These are phyloP conservation scores for Suhomyces chickasaworum DNA, from an alignment of 1,139 yeast species.

Conservation along the genomic window DNA sequence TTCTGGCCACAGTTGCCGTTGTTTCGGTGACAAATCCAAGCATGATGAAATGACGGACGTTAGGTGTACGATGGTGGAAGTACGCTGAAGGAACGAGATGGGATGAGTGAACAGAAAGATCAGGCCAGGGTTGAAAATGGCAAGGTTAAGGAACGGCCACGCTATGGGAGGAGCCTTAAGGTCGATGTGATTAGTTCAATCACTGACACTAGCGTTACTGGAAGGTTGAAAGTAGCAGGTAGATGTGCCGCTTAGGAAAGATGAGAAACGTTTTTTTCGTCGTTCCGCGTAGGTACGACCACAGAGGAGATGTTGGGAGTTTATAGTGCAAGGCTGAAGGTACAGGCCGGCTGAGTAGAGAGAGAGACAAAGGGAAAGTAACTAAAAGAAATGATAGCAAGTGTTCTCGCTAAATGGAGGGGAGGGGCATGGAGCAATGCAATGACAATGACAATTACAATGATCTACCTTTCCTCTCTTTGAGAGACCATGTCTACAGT, in stretches of 20 bases:
- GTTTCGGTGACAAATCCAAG: conserved; percentile 33
- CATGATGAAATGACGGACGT: conserved; percentile 20
- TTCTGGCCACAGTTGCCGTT: conserved; percentile 54
- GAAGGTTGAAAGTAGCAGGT: background rate
- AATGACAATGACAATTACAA: too few species aligned
- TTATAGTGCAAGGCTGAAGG: background rate
- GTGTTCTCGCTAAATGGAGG: too few species aligned
- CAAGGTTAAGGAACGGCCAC: background rate
- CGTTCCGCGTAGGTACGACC: conserved; percentile 5
- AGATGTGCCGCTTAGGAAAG: background rate
- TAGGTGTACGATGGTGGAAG: background rate
- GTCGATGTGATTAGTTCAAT: background rate
- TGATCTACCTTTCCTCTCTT: too few species aligned
- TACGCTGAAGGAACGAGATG: background rate
- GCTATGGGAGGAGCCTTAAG: background rate
- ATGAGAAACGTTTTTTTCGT: background rate
- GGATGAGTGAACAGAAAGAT: background rate
- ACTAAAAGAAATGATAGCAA: background rate
- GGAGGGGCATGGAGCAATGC: too few species aligned
- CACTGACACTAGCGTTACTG: background rate
- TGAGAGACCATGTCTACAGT: too few species aligned
- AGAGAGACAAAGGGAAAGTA: background rate
- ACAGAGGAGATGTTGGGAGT: background rate
- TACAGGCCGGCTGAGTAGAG: background rate
- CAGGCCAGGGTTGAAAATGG: background rate